Evolutionary conservation across 495 filamentous ascomycete species (phyloP).

Genomic region (Hyaloscypha finlandica): DNA sequence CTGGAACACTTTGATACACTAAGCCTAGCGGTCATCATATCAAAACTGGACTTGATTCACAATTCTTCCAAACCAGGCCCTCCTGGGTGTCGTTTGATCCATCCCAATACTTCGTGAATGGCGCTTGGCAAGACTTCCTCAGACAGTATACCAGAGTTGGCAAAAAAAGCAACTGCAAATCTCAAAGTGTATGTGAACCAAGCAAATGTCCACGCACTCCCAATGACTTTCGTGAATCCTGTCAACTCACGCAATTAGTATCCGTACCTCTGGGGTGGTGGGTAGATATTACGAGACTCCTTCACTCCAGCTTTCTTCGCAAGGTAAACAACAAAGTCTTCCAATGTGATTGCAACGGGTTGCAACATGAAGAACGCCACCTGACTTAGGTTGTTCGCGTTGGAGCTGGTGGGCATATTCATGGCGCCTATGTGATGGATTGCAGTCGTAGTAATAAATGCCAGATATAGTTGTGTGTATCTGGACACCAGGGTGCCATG

Average conservation of each 20-base stretch:
- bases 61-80: conserved; percentile 1
- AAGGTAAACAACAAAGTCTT: conserved; percentile 29
- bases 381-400: conserved; percentile 20
- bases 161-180: neutral
- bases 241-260: neutral
- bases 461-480: conserved; percentile 31
- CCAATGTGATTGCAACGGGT: conserved; percentile 31
- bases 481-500: conserved; percentile 30
- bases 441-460: conserved; percentile 26
- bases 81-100: neutral
- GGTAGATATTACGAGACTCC: conserved; percentile 15
- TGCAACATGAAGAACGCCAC: conserved; percentile 31
- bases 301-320: conserved; percentile 19
- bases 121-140: conserved; percentile 5
- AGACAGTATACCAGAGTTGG: conserved; percentile 1
- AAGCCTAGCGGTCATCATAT: too few species aligned
- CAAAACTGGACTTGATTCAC: neutral
- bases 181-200: conserved; percentile 21
- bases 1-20: too few species aligned
- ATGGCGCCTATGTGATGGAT: conserved; percentile 24
- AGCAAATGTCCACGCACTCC: conserved; percentile 16
- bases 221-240: conserved; percentile 15
- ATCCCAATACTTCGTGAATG: conserved; percentile 4
- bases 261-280: neutral
- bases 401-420: conserved; percentile 18